Evolutionary conservation across 257 asterid genomes (phyloP).

Genomic region (Fraxinus americana): DNA sequence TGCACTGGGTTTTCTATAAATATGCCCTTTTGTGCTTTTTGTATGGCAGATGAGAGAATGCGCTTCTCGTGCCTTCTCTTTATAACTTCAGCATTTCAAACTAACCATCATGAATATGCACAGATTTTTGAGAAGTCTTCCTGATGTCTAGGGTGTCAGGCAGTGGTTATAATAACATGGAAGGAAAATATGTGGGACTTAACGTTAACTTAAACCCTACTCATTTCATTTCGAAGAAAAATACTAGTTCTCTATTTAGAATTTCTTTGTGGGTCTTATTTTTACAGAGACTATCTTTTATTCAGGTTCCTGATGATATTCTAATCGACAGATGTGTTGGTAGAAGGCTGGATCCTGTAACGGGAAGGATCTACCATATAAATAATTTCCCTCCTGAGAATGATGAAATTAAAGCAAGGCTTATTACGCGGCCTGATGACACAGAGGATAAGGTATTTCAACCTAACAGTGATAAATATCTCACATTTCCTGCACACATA

Average conservation of each 20-base stretch:
- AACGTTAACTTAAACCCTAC: background rate
- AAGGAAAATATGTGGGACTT: background rate
- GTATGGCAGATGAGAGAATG: background rate
- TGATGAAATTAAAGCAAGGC: slow-evolving; percentile 76
- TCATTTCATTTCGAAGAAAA: background rate
- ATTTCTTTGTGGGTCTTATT: background rate
- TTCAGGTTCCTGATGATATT: slow-evolving; percentile 84
- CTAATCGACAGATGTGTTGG: slow-evolving; percentile 87
- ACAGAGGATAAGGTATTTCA: slow-evolving; percentile 78
- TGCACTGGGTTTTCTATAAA: background rate
- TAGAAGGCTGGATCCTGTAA: slow-evolving; percentile 83
- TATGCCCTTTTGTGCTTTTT: background rate
- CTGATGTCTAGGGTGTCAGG: slow-evolving; percentile 2
- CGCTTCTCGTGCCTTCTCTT: background rate
- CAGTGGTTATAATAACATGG: background rate
- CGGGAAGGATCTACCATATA: slow-evolving; percentile 77
- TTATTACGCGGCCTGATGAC: slow-evolving; percentile 83
- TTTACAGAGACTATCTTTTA: slow-evolving; percentile 32
- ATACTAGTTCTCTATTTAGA: slow-evolving; percentile 5
- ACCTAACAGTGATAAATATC: slow-evolving; percentile 7
- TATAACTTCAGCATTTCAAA: background rate
- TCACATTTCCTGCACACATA: background rate
- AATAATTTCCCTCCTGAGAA: slow-evolving; percentile 76
- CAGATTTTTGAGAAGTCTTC: background rate
- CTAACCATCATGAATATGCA: slow-evolving; percentile 4